Conservation (phyloP, 2,329 filamentous ascomycete species). For the Nemania serpens region DNA sequence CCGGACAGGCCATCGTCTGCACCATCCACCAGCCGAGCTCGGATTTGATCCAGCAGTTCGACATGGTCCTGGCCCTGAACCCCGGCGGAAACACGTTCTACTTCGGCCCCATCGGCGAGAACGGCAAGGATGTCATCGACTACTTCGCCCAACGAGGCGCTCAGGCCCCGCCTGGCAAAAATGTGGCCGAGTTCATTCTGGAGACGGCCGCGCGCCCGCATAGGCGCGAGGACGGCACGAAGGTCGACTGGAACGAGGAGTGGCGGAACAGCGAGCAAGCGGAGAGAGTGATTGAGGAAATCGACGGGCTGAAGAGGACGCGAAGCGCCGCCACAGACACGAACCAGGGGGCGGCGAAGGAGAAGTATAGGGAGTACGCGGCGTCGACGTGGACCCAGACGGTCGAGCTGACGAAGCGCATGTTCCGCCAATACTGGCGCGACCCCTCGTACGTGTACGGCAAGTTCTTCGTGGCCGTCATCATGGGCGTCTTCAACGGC, state of each 20-base stretch:
- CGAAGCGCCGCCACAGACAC: conserved; percentile 33
- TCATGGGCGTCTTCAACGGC: conserved; percentile 77
- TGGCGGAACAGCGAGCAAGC: conserved; percentile 71
- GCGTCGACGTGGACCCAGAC: conserved; percentile 68
- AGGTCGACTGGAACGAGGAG: conserved; percentile 74
- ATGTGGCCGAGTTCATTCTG: conserved; percentile 56
- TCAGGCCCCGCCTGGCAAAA: conserved; percentile 61
- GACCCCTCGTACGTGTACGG: conserved; percentile 77
- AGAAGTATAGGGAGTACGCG: conserved; percentile 65
- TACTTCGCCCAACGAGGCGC: conserved; percentile 72
- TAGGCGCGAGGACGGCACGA: conserved; percentile 43
- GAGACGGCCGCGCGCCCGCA: conserved; percentile 49
- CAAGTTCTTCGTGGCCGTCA: conserved; percentile 73
- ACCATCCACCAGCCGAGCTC: conserved; percentile 76
- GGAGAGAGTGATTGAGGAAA: conserved; percentile 63
- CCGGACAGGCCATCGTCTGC: conserved; percentile 73
- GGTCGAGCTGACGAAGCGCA: conserved; percentile 67
- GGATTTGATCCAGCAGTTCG: conserved; percentile 72
- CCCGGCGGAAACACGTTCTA: conserved; percentile 74
- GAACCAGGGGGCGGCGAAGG: conserved; percentile 40
- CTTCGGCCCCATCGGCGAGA: conserved; percentile 72
- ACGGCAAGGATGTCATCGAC: conserved; percentile 65
- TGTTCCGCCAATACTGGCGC: conserved; percentile 76
- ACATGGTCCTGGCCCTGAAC: conserved; percentile 72
- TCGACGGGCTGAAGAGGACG: conserved; percentile 59